Conservation (phyloP, 441 rosid genomes). For the Euphorbia schlechtendalii region DNA sequence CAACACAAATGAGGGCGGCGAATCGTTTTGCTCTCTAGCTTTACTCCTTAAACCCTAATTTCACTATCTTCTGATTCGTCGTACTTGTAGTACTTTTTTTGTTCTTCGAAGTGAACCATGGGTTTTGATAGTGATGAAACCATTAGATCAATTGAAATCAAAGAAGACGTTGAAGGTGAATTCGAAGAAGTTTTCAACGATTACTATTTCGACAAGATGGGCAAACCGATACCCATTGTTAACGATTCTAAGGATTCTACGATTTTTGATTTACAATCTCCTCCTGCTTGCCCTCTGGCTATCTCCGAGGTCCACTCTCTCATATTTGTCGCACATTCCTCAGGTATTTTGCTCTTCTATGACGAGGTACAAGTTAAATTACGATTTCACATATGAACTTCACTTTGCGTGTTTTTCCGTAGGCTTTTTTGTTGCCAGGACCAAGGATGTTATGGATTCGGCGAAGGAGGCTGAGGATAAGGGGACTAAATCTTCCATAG, state of each 20-base stretch:
- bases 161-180: slow-evolving; percentile 60
- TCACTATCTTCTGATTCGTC: background rate
- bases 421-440: slow-evolving; percentile 83
- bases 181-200: slow-evolving; percentile 35
- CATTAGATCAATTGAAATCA: slow-evolving; percentile 22
- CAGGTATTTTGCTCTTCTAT: slow-evolving; percentile 33
- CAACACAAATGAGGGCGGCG: background rate
- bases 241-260: slow-evolving; percentile 18
- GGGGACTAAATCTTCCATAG: slow-evolving; percentile 27
- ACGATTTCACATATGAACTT: background rate
- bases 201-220: slow-evolving; percentile 63
- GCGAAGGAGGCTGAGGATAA: slow-evolving; percentile 37
- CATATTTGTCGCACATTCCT: slow-evolving; percentile 63
- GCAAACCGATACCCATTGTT: slow-evolving; percentile 50
- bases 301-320: slow-evolving; percentile 46
- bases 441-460: slow-evolving; percentile 56
- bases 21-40: too few species aligned
- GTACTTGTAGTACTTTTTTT: background rate
- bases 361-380: background rate
- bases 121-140: background rate
- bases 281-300: slow-evolving; percentile 70
- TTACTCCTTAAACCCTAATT: background rate
- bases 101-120: background rate
- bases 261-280: slow-evolving; percentile 36
- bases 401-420: background rate